phyloP scores from a whole-genome alignment of 108 stramenopile genomes.

The Nannochloropsis salina region DNA sequence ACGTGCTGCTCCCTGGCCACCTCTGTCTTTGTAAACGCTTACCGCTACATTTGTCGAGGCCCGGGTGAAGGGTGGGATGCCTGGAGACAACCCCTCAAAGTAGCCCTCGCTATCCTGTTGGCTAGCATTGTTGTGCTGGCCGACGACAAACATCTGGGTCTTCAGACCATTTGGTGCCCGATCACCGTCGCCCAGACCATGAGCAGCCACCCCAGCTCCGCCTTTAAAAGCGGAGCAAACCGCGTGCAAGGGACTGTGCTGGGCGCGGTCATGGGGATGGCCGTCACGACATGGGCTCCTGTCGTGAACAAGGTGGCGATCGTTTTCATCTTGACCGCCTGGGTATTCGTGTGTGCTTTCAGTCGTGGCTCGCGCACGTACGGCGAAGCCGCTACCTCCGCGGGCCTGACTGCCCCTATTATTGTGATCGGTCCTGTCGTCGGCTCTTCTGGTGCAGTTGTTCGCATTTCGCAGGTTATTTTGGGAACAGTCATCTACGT shows the following conservation, averaged over 20 bases:
- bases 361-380: neutral
- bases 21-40: neutral
- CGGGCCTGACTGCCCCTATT: neutral
- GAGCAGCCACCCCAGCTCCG: slow-evolving; percentile 9
- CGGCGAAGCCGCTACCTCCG: slow-evolving; percentile 13
- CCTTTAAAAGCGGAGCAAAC: slow-evolving; percentile 12
- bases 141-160: neutral
- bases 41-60: neutral
- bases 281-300: neutral
- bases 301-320: neutral
- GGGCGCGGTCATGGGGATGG: neutral
- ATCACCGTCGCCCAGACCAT: neutral
- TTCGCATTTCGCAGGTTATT: slow-evolving; percentile 5
- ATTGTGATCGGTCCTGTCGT: neutral
- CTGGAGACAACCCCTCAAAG: neutral
- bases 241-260: slow-evolving; percentile 16
- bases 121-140: neutral
- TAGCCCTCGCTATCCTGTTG: neutral
- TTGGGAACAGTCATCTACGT: slow-evolving; percentile 17
- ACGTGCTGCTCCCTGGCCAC: neutral
- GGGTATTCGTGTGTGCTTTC: slow-evolving; percentile 1
- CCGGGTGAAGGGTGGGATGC: neutral
- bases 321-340: neutral
- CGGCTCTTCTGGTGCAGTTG: slow-evolving; percentile 2
- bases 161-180: neutral